Conservation (phyloP, 2,329 filamentous ascomycete genomes). For the Aureobasidium vineae region DNA sequence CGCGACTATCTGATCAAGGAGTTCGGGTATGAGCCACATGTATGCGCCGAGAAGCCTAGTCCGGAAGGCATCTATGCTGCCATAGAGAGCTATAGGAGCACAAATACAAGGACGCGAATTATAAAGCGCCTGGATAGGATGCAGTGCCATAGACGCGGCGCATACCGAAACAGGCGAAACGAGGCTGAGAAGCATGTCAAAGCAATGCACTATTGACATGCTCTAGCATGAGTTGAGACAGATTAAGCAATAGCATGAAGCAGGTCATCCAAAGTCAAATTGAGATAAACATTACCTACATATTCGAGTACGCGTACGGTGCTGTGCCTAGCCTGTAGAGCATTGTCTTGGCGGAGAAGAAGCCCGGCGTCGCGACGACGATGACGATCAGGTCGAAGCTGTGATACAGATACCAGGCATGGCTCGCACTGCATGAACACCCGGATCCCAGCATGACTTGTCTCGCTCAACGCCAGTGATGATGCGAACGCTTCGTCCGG, state of each 20-base stretch:
- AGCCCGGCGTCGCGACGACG: constrained; percentile 13
- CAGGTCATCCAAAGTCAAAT: constrained; percentile 1
- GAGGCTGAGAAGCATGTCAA: constrained; percentile 3
- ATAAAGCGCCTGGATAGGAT: neutral
- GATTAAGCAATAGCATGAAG: constrained; percentile 11
- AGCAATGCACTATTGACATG: constrained; percentile 3
- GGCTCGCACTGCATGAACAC: constrained; percentile 15
- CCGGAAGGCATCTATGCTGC: constrained; percentile 64
- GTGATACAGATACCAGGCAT: constrained; percentile 19
- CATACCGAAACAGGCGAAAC: neutral
- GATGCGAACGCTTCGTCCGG: constrained; percentile 7
- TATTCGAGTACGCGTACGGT: neutral
- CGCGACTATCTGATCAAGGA: constrained; percentile 65
- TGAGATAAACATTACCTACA: neutral
- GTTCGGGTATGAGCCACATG: constrained; percentile 69
- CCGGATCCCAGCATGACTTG: constrained; percentile 14
- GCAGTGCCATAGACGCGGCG: neutral
- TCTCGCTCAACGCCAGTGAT: neutral
- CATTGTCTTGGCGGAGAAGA: constrained; percentile 2
- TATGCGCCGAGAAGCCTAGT: constrained; percentile 78
- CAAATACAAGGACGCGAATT: constrained; percentile 8
- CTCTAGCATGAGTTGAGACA: neutral
- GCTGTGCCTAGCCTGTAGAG: neutral
- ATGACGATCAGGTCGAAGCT: neutral
- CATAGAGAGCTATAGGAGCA: constrained; percentile 16